Evolutionary conservation across 129 eudicot genomes (phyloP).

Genomic region (Arctium lappa): DNA sequence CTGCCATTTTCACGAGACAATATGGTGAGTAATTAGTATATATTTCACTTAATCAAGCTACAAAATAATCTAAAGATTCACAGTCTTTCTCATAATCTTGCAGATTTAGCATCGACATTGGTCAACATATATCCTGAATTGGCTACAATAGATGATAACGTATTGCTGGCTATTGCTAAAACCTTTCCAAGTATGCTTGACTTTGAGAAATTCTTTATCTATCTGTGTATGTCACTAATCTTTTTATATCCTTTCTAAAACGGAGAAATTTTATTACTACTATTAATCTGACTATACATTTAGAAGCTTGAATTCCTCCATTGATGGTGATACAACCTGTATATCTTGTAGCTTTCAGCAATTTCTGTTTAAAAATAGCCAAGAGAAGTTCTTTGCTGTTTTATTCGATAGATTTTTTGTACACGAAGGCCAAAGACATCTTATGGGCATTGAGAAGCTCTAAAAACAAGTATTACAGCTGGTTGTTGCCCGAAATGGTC

Average conservation of each 20-base stretch:
- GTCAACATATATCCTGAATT: neutral
- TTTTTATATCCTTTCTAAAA: neutral
- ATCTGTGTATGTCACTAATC: slow-evolving; percentile 9
- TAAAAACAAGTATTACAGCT: neutral
- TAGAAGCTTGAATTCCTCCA: neutral
- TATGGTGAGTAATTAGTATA: slow-evolving; percentile 13
- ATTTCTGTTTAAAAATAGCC: neutral
- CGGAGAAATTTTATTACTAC: neutral
- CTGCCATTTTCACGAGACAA: slow-evolving; percentile 1
- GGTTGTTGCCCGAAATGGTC: neutral
- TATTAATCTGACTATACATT: neutral
- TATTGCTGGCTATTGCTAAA: slow-evolving; percentile 5
- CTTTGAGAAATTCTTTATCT: neutral
- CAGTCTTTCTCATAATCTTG: neutral
- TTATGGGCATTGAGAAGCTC: neutral
- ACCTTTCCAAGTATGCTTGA: slow-evolving; percentile 10
- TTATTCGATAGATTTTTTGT: neutral
- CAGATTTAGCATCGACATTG: slow-evolving; percentile 10
- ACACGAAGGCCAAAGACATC: neutral
- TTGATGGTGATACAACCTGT: neutral
- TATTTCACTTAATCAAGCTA: neutral
- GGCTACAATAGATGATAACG: neutral
- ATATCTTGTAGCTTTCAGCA: neutral
- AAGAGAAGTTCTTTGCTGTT: neutral
- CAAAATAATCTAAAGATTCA: neutral